Percentiles rank a stretch among this genome's conserved stretches.
phyloP scores from a whole-genome alignment of 2,329 filamentous ascomycete genomes.

The Verticillium dahliae region DNA sequence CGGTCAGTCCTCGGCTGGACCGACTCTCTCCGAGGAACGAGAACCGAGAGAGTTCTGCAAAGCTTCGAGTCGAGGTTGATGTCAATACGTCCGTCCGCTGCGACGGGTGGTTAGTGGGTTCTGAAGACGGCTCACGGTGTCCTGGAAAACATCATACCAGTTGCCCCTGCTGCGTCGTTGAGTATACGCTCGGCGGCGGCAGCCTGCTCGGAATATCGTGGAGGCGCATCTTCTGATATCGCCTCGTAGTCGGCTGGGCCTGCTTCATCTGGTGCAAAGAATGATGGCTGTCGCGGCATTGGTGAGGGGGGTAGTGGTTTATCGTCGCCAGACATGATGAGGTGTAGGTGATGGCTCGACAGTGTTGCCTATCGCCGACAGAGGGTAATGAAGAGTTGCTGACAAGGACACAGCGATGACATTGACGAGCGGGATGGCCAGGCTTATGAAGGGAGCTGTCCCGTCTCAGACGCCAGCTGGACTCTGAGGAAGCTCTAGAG shows the following conservation, averaged over 20 bases:
- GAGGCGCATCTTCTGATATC: not conserved
- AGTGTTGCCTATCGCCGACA: no score
- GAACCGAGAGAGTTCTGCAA: slow-evolving; percentile 5
- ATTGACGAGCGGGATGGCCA: not conserved
- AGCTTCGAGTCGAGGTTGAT: slow-evolving; percentile 9
- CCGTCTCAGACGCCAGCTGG: not conserved
- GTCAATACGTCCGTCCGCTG: slow-evolving; percentile 9
- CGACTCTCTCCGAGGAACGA: slow-evolving; percentile 5
- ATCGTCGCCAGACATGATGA: not conserved
- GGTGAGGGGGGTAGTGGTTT: not conserved
- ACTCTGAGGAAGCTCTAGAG: not conserved
- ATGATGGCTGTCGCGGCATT: not conserved
- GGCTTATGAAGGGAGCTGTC: not conserved
- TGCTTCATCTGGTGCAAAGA: not conserved
- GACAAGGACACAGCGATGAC: not conserved
- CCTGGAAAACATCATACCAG: not conserved
- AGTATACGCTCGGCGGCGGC: not conserved
- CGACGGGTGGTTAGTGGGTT: not conserved
- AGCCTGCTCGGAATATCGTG: not conserved
- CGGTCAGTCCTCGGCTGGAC: not conserved
- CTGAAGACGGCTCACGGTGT: not conserved
- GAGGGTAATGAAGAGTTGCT: not conserved
- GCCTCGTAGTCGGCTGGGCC: not conserved
- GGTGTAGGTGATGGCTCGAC: not conserved
- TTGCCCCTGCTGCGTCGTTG: not conserved